Evolutionary conservation across 129 eudicot genomes (phyloP).

Genomic region (Scalesia atractyloides): DNA sequence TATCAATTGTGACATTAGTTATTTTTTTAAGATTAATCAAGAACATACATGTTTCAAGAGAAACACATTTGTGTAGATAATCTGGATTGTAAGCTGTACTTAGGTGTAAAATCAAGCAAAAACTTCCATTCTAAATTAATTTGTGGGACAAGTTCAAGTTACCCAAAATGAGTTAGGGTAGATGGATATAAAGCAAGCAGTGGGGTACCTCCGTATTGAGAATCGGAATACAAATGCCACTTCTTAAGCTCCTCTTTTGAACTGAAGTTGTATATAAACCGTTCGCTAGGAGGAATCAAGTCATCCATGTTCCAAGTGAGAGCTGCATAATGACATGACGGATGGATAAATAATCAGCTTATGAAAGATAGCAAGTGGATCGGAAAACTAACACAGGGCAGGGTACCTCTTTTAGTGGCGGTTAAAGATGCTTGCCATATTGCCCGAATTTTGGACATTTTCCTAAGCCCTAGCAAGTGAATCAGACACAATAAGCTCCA

Average conservation of each 20-base stretch:
- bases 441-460: slow-evolving; percentile 80
- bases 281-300: slow-evolving; percentile 79
- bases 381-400: neutral
- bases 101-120: no score
- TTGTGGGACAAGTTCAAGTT: no score
- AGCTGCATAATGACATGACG: slow-evolving; percentile 46
- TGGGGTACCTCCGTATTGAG: slow-evolving; percentile 83
- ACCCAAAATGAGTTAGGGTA: no score
- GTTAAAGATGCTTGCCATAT: slow-evolving; percentile 76
- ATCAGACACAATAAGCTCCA: no score
- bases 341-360: neutral
- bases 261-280: slow-evolving; percentile 63
- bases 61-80: no score
- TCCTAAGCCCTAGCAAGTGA: slow-evolving; percentile 16
- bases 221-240: slow-evolving; percentile 97
- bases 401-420: slow-evolving; percentile 84
- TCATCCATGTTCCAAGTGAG: slow-evolving; percentile 85
- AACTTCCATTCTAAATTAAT: no score
- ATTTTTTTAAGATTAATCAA: no score
- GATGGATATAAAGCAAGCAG: no score
- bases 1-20: neutral
- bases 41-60: no score
- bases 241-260: slow-evolving; percentile 78
- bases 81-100: no score
- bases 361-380: neutral